Conservation (phyloP, 179 eudicot genomes). For the Vitellaria paradoxa region DNA sequence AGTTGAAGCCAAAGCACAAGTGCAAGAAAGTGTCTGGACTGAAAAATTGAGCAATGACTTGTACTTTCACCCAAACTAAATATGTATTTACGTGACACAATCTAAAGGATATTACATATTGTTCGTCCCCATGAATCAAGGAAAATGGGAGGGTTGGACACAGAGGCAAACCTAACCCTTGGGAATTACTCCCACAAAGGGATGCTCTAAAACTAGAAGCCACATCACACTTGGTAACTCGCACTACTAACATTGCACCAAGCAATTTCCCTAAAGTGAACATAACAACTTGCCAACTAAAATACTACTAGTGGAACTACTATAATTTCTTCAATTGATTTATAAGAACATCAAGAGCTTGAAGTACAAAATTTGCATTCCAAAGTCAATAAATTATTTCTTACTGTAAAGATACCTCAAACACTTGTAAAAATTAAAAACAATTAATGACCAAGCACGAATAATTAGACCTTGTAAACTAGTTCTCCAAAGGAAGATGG, state of each 20-base stretch:
- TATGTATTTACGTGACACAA: neutral
- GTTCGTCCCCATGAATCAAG: neutral
- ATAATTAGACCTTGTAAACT: neutral
- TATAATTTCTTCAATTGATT: neutral
- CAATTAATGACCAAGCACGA: neutral
- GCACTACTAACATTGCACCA: neutral
- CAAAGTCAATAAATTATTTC: neutral
- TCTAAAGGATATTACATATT: neutral
- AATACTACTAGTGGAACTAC: neutral
- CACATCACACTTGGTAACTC: constrained; percentile 1
- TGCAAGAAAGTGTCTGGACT: neutral
- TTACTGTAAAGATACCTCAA: neutral
- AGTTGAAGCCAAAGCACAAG: neutral
- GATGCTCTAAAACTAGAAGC: neutral
- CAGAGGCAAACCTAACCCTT: neutral
- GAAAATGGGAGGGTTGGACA: neutral
- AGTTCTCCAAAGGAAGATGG: neutral
- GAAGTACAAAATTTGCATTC: neutral
- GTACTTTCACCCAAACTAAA: neutral
- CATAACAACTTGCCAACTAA: neutral
- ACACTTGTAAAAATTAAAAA: neutral
- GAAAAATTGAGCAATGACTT: neutral
- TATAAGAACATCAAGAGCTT: no score
- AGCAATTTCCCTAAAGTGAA: constrained; percentile 1
- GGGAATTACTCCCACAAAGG: neutral